Evolutionary conservation across 306 rosid species (phyloP), one percentile per base, ranked within the genome.

Genomic region (Cucurbita argyrosperma): DNA sequence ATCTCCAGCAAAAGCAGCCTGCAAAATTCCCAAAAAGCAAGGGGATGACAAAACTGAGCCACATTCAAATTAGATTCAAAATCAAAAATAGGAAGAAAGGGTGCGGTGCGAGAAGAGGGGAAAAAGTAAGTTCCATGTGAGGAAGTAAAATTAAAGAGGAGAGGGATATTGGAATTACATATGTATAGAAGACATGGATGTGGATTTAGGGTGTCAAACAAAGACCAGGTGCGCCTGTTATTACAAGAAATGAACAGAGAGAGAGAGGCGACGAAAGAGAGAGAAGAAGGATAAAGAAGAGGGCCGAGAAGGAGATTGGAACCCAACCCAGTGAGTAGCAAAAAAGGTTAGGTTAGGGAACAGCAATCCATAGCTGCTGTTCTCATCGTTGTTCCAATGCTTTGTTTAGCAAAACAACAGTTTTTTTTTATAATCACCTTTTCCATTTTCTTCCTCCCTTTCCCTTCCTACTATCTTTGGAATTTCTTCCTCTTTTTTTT

Each of bases 311-410:
- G 35, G 39, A 67, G 40, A 67, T 46, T 67, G 73, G 52, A 45
- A 67, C 19, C 73, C 73, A 45, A 67, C 19, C 73, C 73, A 67
- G 73, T 67, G 6, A 74, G 75, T 47, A 74, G 74, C n/a, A 79
- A 66, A 74, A 74, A 79, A 66, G 86, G 79, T 73, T 80, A 80
- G 84, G 78, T 78, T 50, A 79, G 83, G 82, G 85, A 83, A 76
- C 81, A 77, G 88, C 85, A 83, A 81, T 78, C 87, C 83, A 81
- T 82, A 57, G 90, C 85, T 81, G 83, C 80, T 80, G 76, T 76
- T 63, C 82, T 55, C 77, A 86, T 75, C 71, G 79, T 64, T 78
- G 78, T 75, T 71, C 58, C 4, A 76, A 76, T 76, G 71, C 47
- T 63, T 64, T 43, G 61, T 63, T 64, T 23, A 51, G 56, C 39